Evolutionary conservation across 75 land plant species (phyloP).

Genomic region (Selaginella moellendorffii): DNA sequence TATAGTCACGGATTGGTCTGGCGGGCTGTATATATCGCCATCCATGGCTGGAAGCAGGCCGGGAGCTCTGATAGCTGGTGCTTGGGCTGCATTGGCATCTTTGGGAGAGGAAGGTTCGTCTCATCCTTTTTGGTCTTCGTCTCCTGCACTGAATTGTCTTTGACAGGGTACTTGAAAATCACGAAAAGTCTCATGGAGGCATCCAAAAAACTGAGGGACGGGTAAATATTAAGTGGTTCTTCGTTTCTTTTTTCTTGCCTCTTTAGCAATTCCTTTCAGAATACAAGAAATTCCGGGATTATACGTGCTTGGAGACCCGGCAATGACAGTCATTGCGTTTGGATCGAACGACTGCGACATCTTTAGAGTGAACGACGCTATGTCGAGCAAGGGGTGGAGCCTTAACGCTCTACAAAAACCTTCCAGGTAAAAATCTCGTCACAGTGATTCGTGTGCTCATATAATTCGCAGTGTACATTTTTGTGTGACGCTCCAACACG

Average conservation of each 20-base stretch:
- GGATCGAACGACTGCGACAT: slow-evolving; percentile 70
- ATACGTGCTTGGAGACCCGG: slow-evolving; percentile 77
- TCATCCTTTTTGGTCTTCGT: too few species aligned
- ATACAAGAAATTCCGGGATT: slow-evolving; percentile 59
- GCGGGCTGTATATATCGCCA: slow-evolving; percentile 93
- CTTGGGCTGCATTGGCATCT: slow-evolving; percentile 97
- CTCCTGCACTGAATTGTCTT: neutral
- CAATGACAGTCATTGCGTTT: slow-evolving; percentile 93
- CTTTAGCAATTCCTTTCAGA: too few species aligned
- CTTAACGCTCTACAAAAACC: slow-evolving; percentile 95
- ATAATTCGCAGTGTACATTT: slow-evolving; percentile 76
- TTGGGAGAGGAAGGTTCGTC: slow-evolving; percentile 70
- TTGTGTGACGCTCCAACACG: slow-evolving; percentile 90
- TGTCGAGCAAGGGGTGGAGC: slow-evolving; percentile 89
- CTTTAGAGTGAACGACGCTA: slow-evolving; percentile 80
- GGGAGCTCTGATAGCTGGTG: slow-evolving; percentile 89
- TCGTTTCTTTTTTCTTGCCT: too few species aligned
- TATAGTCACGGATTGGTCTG: slow-evolving; percentile 97
- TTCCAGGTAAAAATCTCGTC: slow-evolving; percentile 82
- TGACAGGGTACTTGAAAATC: neutral
- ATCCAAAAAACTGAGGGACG: neutral
- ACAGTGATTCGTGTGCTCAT: too few species aligned
- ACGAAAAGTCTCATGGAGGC: neutral
- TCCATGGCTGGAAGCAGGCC: slow-evolving; percentile 95
- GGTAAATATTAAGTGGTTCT: too few species aligned